phyloP scores from a whole-genome alignment of 192 early-diverging fungal genomes.

The Podila horticola region DNA sequence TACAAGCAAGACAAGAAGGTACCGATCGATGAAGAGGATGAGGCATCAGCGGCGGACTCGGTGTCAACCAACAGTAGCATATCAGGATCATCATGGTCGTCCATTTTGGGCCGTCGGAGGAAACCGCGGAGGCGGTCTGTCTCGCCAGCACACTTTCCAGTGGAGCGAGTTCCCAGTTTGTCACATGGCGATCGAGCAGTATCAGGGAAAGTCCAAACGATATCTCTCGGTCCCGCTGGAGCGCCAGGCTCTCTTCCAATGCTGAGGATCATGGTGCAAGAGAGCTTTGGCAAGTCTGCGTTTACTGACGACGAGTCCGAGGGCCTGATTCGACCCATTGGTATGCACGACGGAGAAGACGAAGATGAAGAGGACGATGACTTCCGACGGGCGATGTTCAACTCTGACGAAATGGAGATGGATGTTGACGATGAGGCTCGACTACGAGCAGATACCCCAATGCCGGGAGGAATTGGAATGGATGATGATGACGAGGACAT shows the following conservation, averaged over 20 bases:
- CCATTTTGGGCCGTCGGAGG: constrained; percentile 34
- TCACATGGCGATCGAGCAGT: constrained; percentile 17
- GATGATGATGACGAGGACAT: constrained; percentile 46
- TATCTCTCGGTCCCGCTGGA: constrained; percentile 18
- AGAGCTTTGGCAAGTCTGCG: constrained; percentile 25
- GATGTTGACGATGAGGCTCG: constrained; percentile 48
- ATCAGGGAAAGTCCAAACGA: constrained; percentile 21
- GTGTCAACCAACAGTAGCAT: constrained; percentile 17
- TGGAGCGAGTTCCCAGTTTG: constrained; percentile 36
- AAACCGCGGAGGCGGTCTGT: constrained; percentile 39
- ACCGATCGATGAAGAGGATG: constrained; percentile 59
- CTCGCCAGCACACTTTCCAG: constrained; percentile 38
- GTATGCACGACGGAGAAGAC: constrained; percentile 50
- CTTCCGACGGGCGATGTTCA: constrained; percentile 47
- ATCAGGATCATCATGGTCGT: constrained; percentile 32
- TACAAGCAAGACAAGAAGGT: constrained; percentile 66
- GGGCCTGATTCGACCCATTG: constrained; percentile 13
- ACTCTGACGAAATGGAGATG: constrained; percentile 51
- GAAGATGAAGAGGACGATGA: constrained; percentile 48
- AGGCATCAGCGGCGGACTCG: constrained; percentile 36
- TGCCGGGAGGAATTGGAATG: constrained; percentile 46
- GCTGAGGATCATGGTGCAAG: constrained; percentile 24
- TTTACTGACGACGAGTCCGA: constrained; percentile 3
- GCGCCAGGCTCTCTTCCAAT: constrained; percentile 1
- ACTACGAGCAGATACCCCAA: constrained; percentile 42